These are phyloP conservation scores for Polygonum aviculare DNA, from an alignment of 148 eudicot genomes.

Conservation along the genomic window DNA sequence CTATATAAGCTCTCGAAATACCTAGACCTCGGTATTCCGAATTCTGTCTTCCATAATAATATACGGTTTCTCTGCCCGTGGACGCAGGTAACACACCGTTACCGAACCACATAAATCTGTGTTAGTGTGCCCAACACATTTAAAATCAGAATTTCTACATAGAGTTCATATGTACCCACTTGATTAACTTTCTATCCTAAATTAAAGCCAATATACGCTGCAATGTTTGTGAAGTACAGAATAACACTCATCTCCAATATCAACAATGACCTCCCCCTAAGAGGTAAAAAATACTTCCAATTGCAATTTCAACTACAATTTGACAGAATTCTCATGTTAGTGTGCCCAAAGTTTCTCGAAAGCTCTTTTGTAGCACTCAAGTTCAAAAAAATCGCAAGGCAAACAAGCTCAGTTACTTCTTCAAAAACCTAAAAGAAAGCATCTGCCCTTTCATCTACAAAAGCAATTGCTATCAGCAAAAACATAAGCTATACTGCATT, in stretches of 20 bases:
- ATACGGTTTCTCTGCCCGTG: too few relatives aligned
- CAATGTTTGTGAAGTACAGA: background rate
- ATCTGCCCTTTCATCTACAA: background rate
- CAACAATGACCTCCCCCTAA: background rate
- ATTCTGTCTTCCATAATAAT: too few relatives aligned
- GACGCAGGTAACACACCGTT: too few relatives aligned
- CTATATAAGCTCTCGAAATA: too few relatives aligned
- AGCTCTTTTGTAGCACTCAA: background rate
- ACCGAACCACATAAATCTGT: too few relatives aligned
- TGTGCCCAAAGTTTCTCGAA: background rate
- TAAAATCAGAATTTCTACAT: background rate
- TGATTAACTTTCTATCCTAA: background rate
- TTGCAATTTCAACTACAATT: background rate
- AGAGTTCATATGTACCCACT: background rate
- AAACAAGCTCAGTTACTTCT: background rate
- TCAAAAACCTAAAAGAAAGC: background rate
- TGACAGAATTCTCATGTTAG: background rate
- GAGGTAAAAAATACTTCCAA: background rate
- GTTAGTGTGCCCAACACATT: too few relatives aligned
- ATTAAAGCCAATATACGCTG: background rate
- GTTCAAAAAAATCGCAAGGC: background rate
- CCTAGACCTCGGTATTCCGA: too few relatives aligned
- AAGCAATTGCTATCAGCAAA: background rate
- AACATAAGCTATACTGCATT: background rate
- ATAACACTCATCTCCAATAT: background rate